Percentiles rank a stretch among this genome's conserved stretches.
Evolutionary conservation across 495 filamentous ascomycete species (phyloP).

Genomic region (Lasiosphaeria miniovina): DNA sequence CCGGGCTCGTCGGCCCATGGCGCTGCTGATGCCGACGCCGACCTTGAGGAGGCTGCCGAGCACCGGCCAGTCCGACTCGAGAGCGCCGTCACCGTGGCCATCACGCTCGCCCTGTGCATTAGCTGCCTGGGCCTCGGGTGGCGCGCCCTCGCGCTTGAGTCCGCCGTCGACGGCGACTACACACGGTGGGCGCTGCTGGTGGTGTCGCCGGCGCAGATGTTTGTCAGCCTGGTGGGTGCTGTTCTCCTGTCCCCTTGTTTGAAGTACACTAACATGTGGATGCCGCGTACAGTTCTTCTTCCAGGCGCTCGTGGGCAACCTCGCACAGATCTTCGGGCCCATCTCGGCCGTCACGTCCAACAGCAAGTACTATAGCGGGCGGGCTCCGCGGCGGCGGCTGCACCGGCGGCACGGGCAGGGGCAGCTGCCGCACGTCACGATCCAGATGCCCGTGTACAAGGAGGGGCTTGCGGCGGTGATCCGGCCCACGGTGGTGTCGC

Average conservation of each 20-base stretch:
- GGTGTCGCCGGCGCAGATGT: constrained; percentile 50
- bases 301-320: constrained; percentile 52
- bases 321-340: constrained; percentile 59
- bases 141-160: constrained; percentile 51
- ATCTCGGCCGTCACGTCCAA: constrained; percentile 55
- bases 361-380: constrained; percentile 60
- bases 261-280: not conserved
- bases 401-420: constrained; percentile 26
- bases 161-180: constrained; percentile 47
- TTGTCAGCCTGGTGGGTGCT: constrained; percentile 53
- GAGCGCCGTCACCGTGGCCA: constrained; percentile 47
- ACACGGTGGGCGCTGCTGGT: constrained; percentile 46
- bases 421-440: constrained; percentile 63
- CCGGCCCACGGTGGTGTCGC: constrained; percentile 56
- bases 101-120: constrained; percentile 51
- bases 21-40: constrained; percentile 10
- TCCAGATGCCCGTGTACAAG: constrained; percentile 75
- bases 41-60: constrained; percentile 34
- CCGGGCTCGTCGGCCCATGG: constrained; percentile 13
- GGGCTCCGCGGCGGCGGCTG: constrained; percentile 47
- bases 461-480: constrained; percentile 64
- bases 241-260: not conserved
- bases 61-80: constrained; percentile 46
- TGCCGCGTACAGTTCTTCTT: constrained; percentile 54
- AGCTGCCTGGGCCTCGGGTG: constrained; percentile 55